Base-by-base conservation (phyloP, 345 rosid genomes). In the Acer saccharum region DNA sequence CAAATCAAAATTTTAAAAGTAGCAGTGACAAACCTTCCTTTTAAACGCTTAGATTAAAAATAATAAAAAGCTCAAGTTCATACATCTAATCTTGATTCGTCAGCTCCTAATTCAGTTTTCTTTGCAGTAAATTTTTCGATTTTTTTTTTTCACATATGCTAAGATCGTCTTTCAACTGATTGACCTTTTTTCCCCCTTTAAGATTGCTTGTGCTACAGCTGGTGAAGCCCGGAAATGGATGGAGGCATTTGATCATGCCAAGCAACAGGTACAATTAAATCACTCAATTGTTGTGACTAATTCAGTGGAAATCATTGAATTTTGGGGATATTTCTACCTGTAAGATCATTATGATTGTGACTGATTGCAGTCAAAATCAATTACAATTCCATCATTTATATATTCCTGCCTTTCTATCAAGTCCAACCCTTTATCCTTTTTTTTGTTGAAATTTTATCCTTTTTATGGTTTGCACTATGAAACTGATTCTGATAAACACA, bases 161-260 rank as follows among this genome's bases (percentile, higher is more conserved):
- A 32, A n/a, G 2, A 65, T 14, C 13, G 75, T 4, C 43, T 72
- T 55, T 65, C n/a, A 60, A 50, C 71, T 69, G 62, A 77, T 32
- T 76, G 68, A 41, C 29, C 55, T 73, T 83, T 54, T 76, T 73
- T 57, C 61, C 71, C 71, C 67, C 69, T 89, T 86, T 60, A 76
- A 95, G 99, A 92, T 96, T 87, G 99, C 97, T 79, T 94, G 98
- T 87, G 88, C 90, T 75, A 83, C 92, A 1, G 97, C 97, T 80
- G 99, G 93, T 84, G 98, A 96, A 88, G 90, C 91, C 78, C 77
- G 79, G 54, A 89, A 91, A 79, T 96, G 99, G 99, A 85, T 88
- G 81, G 98, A 96, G 77, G 99, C 99, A 74, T 96, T 96, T 89
- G 92, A 94, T 80, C 88, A 87, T 52, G 98, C 98, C 80, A 96